Base-by-base conservation (phyloP, 495 filamentous ascomycete species). In the Tirmania nivea region DNA sequence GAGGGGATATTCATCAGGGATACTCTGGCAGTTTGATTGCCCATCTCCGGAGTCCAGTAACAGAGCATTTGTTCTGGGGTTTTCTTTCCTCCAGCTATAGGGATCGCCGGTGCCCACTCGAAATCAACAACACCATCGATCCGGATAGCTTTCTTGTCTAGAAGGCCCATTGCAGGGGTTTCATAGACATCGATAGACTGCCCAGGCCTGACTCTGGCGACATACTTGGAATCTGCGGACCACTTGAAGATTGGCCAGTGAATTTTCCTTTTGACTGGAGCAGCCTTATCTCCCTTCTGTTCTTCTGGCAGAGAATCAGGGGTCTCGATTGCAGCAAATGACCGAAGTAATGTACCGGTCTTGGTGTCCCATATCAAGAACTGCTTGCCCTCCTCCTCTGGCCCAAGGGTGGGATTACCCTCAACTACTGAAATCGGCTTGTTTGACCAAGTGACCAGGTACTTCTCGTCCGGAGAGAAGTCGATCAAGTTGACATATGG, bases 231-330 rank as follows among this genome's bases (percentile, higher is more conserved):
- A 63, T 97, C 90, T 5, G 90, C 71, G 48, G 89, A 94, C 90
- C 90, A 97, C 69, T 97, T 97, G 76, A 97, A 97, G 11, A 89
- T 86, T 21, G 90, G 90, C 90, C 90, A 97, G 59, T 88, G 84
- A 52, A 92, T 79, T 74, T 95, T 95, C 69, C 84, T 83, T 70
- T 86, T 84, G 5, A 19, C 39, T 5, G 39, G 39, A 49, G 75
- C 64, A 10, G 79, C 81, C 58, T 83, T 78, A 60, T 83, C 86
- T 47, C 60, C 59, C 10, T 57, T 19, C n/a, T 62, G 59, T 20
- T 61, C 59, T 12, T 61, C 59, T 11, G 55, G 58, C 48, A 59
- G 55, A 16, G 75, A 69, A 25, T 72, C 75, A 19, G 83, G 78
- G 19, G 77, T 64, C 54, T 96, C 90, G 60, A 94, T 74, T 53